These are phyloP conservation scores for Xylariales sp. DNA, from an alignment of 2,329 filamentous ascomycete genomes.

Conservation along the genomic window DNA sequence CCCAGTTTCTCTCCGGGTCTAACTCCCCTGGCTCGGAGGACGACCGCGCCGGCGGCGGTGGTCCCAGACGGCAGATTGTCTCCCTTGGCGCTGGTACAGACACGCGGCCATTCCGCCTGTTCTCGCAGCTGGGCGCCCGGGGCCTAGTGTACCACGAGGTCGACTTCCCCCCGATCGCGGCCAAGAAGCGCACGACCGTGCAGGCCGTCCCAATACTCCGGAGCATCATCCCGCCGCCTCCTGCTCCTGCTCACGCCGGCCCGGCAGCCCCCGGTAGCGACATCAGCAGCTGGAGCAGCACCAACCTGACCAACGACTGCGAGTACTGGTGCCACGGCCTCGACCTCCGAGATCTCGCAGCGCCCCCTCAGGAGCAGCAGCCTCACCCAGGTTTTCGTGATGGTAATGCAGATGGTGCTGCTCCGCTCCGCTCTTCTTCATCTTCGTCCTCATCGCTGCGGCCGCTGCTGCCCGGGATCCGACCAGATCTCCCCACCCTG, in stretches of 20 bases:
- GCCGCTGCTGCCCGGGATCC: conserved; percentile 29
- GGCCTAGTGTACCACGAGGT: conserved; percentile 81
- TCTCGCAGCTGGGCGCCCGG: conserved; percentile 35
- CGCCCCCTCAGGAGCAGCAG: conserved; percentile 21
- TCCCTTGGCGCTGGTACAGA: conserved; percentile 93
- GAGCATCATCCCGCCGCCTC: conserved; percentile 26
- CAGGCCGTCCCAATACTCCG: conserved; percentile 40
- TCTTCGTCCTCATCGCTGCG: background rate
- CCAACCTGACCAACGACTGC: conserved; percentile 29
- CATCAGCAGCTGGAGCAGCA: conserved; percentile 36
- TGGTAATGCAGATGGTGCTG: too few species aligned
- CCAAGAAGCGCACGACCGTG: conserved; percentile 56
- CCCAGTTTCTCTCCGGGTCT: conserved; percentile 60
- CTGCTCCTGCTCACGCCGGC: background rate
- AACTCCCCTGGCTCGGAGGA: too few species aligned
- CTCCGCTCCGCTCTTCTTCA: too few species aligned
- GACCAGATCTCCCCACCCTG: conserved; percentile 67
- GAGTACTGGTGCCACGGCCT: conserved; percentile 58
- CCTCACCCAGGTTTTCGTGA: background rate
- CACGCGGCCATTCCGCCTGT: conserved; percentile 77
- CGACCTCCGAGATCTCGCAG: conserved; percentile 62
- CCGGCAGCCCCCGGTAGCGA: conserved; percentile 15
- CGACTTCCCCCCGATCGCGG: conserved; percentile 76
- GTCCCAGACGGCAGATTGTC: conserved; percentile 66
- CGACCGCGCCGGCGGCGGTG: conserved; percentile 20